These are phyloP conservation scores for Stygiomarasmius scandens DNA, from an alignment of 1,284 basidiomycete genomes.

Conservation along the genomic window DNA sequence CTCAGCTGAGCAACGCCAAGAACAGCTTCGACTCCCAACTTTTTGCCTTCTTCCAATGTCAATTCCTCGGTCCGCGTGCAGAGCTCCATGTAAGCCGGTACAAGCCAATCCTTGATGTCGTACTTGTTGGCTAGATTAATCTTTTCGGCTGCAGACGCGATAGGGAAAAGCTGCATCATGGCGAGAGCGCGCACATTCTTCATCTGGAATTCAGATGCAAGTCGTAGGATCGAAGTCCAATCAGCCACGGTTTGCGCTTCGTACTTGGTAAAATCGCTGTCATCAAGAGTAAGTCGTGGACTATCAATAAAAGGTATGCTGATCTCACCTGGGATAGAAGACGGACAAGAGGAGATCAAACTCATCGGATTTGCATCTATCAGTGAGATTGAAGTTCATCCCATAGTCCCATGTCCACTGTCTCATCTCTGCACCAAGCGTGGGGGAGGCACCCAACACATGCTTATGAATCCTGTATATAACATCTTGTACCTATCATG, in stretches of 20 bases:
- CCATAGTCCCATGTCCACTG: conserved; percentile 1
- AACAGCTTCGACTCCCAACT: conserved; percentile 17
- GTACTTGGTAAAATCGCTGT: conserved; percentile 30
- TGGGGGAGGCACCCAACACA: conserved; percentile 35
- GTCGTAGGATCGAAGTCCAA: conserved; percentile 40
- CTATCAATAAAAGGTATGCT: not conserved
- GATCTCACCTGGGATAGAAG: conserved; percentile 33
- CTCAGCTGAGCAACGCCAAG: conserved; percentile 26
- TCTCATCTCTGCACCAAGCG: conserved; percentile 27
- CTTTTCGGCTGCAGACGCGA: conserved; percentile 34
- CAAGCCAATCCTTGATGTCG: conserved; percentile 35
- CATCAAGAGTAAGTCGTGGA: not conserved
- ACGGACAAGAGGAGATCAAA: conserved; percentile 33
- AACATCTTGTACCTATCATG: conserved; percentile 25
- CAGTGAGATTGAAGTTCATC: too few relatives aligned
- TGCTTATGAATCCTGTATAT: conserved; percentile 31
- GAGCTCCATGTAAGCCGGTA: conserved; percentile 38
- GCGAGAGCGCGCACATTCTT: conserved; percentile 35
- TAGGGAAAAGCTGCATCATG: conserved; percentile 29
- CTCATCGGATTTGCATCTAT: conserved; percentile 15
- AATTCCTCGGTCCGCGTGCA: conserved; percentile 31
- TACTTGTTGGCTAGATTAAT: conserved; percentile 35
- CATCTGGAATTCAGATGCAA: conserved; percentile 37
- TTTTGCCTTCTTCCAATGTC: conserved; percentile 31
- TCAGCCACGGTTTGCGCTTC: conserved; percentile 35